Base-by-base conservation (phyloP, 2,329 filamentous ascomycete genomes). In the Diaporthe capsici region DNA sequence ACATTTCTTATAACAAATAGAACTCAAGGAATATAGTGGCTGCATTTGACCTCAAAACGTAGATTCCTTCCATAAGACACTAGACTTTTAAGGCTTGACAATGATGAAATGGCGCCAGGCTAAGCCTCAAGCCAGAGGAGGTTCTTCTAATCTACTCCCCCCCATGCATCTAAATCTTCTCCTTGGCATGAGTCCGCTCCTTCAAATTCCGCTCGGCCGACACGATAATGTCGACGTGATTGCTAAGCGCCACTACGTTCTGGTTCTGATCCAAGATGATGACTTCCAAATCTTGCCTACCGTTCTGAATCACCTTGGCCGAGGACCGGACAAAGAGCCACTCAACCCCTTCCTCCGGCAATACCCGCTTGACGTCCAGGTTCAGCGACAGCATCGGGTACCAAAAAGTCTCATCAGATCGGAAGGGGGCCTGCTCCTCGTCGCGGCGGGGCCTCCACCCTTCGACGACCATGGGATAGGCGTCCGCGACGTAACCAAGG, bases 231-330 rank as follows among this genome's bases (percentile, higher is more conserved):
- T 39, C 39, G 22, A 60, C 57, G 57, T 60, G 57, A 60, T 37
- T 60, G 57, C 57, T 25, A n/a, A 60, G 34, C 34, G 57, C 57
- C 9, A 60, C 20, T 2, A 60, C 34, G 9, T 42, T 60, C 22
- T 60, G 57, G 34, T 60, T 4, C 31, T 60, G 57, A 34, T 68
- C 63, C 12, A 68, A 47, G 22, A 68, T 68, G 42, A 68, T 47
- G 22, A 68, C 47, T n/a, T 49, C 63, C 63, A 68, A 68, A n/a
- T 68, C 63, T 15, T 49, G 39, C 42, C 63, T 68, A 22, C 63
- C 63, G 2, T 68, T 31, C 25, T 47, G 63, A 49, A 68, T 49
- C 17, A 68, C 42, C 47, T 68, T 68, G 31, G 42, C 28, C 31
- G 63, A 68, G 28, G 25, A 68, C 39, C 63, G 39, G 6, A 68